Base-by-base conservation (phyloP, 345 rosid species). In the Salix dunnii region DNA sequence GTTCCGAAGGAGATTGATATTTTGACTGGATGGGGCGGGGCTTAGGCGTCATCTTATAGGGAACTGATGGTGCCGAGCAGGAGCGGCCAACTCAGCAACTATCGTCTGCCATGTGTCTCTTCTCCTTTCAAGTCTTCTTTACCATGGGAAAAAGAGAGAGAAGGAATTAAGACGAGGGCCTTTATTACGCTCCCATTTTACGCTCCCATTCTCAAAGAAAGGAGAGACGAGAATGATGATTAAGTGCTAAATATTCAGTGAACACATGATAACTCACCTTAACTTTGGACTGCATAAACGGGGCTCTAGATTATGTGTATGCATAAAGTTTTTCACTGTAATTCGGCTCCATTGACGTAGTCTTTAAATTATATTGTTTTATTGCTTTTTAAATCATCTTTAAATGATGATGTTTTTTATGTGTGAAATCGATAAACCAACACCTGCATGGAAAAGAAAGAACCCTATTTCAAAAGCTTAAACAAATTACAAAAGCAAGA, bases 1-100 rank as follows among this genome's bases (percentile, higher is more conserved):
- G 88, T 92, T 91, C 98, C 98, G 83, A 94, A 84, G 88, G 92
- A 89, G 94, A 90, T 91, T 82, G 94, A 83, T 83, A 46, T 17
- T 74, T 78, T 79, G 84, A 87, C 84, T 86, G 80, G 84, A 78
- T 33, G 83, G 74, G 55, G 87, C 73, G 87, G 91, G 87, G 79
- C 65, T 78, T 79, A 58, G 73, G 78, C 69, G 78, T 77, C 80
- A 68, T 73, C 83, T 81, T 83, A 86, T 81, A 51, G 83, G 86
- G 71, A 82, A 77, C 72, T 74, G 66, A 46, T 79, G 81, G 79
- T 85, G 71, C 75, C 82, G 35, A 80, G 80, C 71, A 78, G 89
- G 89, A 89, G 89, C 87, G 86, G 43, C 77, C 82, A 64, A 69
- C 31, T 67, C 28, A 67, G 81, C 84, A 82, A 86, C 82, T 68